Evolutionary conservation across 2,329 filamentous ascomycete species (phyloP).

Genomic region (Diaporthe longicolla): DNA sequence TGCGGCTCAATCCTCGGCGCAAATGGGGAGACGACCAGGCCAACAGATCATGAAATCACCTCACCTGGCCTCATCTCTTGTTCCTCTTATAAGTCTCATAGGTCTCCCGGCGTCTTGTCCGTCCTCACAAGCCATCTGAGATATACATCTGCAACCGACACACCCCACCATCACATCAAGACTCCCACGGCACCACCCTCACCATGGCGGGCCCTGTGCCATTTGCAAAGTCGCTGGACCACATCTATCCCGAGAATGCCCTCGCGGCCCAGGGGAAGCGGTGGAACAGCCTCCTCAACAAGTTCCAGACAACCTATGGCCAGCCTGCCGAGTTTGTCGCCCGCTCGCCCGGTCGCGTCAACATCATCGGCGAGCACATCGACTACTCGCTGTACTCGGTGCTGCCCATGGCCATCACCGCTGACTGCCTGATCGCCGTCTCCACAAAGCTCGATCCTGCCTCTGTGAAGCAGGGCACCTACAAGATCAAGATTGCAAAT

Average conservation of each 20-base stretch:
- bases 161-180: neutral
- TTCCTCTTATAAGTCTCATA: too few species aligned
- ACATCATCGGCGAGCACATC: conserved; percentile 99
- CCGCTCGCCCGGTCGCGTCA: conserved; percentile 93
- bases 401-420: conserved; percentile 93
- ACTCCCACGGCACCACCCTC: neutral
- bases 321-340: conserved; percentile 83
- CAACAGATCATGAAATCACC: conserved; percentile 33
- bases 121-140: neutral
- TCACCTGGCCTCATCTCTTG: conserved; percentile 15
- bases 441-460: conserved; percentile 61
- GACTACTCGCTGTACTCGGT: conserved; percentile 98
- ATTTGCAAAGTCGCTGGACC: conserved; percentile 78
- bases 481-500: conserved; percentile 84
- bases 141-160: neutral
- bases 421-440: conserved; percentile 91
- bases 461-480: conserved; percentile 64
- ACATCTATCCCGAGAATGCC: conserved; percentile 86
- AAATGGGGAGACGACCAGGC: conserved; percentile 35
- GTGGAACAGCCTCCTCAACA: conserved; percentile 80
- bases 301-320: conserved; percentile 80
- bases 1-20: conserved; percentile 38
- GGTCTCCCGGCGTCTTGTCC: neutral
- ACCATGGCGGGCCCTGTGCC: conserved; percentile 76
- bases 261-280: conserved; percentile 76